Conservation (phyloP, 805 yeast species). For the Suhomyces xylopsoci region DNA sequence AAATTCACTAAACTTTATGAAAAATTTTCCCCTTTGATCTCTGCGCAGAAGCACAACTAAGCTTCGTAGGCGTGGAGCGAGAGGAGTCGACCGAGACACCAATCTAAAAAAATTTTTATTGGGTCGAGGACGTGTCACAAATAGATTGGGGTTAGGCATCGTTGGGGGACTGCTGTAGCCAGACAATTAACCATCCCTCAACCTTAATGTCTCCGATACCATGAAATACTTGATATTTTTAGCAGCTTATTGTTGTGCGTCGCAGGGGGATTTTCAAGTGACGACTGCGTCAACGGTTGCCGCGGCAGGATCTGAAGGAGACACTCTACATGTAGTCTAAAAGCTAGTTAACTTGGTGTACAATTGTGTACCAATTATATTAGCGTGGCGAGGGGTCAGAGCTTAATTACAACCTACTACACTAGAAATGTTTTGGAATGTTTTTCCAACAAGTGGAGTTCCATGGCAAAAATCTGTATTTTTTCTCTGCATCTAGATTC, state of each 20-base stretch:
- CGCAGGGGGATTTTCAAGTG: neutral
- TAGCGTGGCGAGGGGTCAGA: neutral
- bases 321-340: neutral
- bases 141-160: neutral
- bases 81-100: neutral
- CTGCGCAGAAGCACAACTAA: constrained; percentile 1
- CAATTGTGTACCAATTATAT: neutral
- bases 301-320: neutral
- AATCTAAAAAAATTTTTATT: neutral
- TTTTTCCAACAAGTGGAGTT: neutral
- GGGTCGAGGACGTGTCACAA: neutral
- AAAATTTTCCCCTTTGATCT: constrained; percentile 3
- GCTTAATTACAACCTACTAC: neutral
- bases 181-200: neutral
- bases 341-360: neutral
- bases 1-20: neutral
- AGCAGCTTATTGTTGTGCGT: neutral
- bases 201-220: neutral
- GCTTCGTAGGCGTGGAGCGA: neutral
- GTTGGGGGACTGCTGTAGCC: neutral
- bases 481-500: neutral
- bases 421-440: neutral
- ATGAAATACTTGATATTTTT: neutral
- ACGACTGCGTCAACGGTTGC: neutral
- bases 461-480: neutral